Conservation (phyloP, 176 grass and related monocot genomes). For the Aegilops bicornis region DNA sequence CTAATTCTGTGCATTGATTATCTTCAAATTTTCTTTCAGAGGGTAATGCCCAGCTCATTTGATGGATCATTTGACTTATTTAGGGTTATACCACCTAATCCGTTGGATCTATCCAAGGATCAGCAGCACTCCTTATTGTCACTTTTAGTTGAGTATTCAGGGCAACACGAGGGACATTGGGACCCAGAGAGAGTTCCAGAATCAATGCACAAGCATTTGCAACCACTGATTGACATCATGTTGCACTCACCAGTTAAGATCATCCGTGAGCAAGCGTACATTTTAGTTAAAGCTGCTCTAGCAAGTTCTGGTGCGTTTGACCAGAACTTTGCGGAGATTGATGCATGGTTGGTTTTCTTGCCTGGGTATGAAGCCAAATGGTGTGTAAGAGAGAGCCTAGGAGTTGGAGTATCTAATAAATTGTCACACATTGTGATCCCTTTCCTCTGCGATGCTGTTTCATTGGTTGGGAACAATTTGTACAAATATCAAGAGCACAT, state of each 20-base stretch:
- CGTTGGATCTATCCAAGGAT: slow-evolving; percentile 61
- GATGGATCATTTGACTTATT: slow-evolving; percentile 93
- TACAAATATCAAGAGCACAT: slow-evolving; percentile 86
- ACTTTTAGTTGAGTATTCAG: slow-evolving; percentile 65
- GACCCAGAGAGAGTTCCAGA: slow-evolving; percentile 54
- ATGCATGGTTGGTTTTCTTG: slow-evolving; percentile 84
- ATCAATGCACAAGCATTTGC: slow-evolving; percentile 87
- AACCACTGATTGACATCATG: slow-evolving; percentile 62
- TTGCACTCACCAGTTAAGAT: slow-evolving; percentile 60
- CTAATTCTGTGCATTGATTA: not conserved
- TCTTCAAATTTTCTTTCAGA: slow-evolving; percentile 36
- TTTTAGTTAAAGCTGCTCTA: slow-evolving; percentile 75
- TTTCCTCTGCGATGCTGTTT: slow-evolving; percentile 92
- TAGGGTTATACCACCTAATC: slow-evolving; percentile 69
- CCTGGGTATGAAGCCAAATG: slow-evolving; percentile 49
- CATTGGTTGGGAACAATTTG: slow-evolving; percentile 81
- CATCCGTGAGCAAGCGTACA: slow-evolving; percentile 60
- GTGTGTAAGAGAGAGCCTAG: slow-evolving; percentile 25
- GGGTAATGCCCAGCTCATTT: slow-evolving; percentile 66
- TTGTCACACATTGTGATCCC: slow-evolving; percentile 67
- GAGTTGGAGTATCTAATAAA: slow-evolving; percentile 48
- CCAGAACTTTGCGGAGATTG: slow-evolving; percentile 66
- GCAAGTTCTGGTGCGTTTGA: slow-evolving; percentile 86
- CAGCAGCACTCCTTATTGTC: slow-evolving; percentile 68
- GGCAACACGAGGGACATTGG: slow-evolving; percentile 46